Conservation (phyloP, 805 yeast species). For the Lipomyces chichibuensis region DNA sequence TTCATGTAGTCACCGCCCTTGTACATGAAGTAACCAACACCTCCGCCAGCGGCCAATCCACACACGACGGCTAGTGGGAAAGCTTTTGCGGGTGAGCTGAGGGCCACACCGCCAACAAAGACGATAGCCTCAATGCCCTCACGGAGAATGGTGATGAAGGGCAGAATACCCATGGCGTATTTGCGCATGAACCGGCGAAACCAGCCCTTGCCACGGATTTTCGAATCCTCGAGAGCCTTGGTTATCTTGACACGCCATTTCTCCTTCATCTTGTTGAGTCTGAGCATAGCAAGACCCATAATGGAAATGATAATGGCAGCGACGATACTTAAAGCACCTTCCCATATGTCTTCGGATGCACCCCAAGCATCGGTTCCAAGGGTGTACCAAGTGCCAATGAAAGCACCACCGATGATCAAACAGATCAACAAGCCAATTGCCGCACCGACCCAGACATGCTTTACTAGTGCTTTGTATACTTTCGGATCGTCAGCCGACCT, state of each 20-base stretch:
- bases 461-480: conserved; percentile 64
- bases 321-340: conserved; percentile 88
- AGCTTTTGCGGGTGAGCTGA: conserved; percentile 63
- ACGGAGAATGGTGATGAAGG: conserved; percentile 87
- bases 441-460: conserved; percentile 89
- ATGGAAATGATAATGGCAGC: conserved; percentile 86
- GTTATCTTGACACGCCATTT: conserved; percentile 98
- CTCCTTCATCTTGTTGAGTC: conserved; percentile 93
- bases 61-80: conserved; percentile 92
- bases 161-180: conserved; percentile 86
- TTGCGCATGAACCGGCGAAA: conserved; percentile 63
- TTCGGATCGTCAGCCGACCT: conserved; percentile 40
- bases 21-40: conserved; percentile 72
- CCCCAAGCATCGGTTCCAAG: conserved; percentile 84
- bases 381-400: conserved; percentile 89
- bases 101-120: conserved; percentile 94
- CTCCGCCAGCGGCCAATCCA: conserved; percentile 79
- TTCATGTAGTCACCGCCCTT: conserved; percentile 80
- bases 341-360: conserved; percentile 91
- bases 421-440: conserved; percentile 73
- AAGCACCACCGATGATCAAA: conserved; percentile 84
- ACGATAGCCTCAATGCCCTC: conserved; percentile 98
- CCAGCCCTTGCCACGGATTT: conserved; percentile 37
- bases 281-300: conserved; percentile 96
- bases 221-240: conserved; percentile 58